phyloP scores from a whole-genome alignment of 2,329 filamentous ascomycete genomes.

The Ophiostoma triangulosporum region DNA sequence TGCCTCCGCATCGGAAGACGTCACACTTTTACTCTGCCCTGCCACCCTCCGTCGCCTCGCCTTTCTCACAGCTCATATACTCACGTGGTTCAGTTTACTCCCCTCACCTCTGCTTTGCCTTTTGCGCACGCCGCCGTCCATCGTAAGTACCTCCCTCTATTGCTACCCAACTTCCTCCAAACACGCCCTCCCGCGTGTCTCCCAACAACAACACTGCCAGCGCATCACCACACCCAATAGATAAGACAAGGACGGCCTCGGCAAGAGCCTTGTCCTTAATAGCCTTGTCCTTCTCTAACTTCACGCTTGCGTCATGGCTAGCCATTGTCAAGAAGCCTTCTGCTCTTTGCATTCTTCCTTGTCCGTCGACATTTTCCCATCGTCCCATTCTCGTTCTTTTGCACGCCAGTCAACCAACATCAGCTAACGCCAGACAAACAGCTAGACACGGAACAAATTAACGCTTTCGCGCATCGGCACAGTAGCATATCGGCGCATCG shows the following conservation, averaged over 20 bases:
- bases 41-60: background rate
- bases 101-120: background rate
- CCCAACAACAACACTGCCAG: constrained; percentile 2
- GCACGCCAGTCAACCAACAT: background rate
- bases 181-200: background rate
- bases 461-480: background rate
- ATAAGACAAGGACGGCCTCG: background rate
- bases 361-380: background rate
- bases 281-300: background rate
- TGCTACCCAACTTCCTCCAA: background rate
- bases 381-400: background rate
- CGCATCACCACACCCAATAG: constrained; percentile 15
- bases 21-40: background rate
- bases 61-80: background rate
- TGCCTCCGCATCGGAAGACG: background rate
- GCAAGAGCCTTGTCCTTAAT: background rate
- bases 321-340: background rate
- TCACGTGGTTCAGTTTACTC: background rate
- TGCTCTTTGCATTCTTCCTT: background rate
- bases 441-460: constrained; percentile 42
- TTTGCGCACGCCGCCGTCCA: background rate
- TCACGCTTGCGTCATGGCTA: background rate
- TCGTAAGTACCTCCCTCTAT: background rate
- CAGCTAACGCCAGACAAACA: constrained; percentile 50
- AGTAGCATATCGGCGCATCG: no score